Evolutionary conservation across 495 filamentous ascomycete species (phyloP).

Genomic region (Thozetella sp.): DNA sequence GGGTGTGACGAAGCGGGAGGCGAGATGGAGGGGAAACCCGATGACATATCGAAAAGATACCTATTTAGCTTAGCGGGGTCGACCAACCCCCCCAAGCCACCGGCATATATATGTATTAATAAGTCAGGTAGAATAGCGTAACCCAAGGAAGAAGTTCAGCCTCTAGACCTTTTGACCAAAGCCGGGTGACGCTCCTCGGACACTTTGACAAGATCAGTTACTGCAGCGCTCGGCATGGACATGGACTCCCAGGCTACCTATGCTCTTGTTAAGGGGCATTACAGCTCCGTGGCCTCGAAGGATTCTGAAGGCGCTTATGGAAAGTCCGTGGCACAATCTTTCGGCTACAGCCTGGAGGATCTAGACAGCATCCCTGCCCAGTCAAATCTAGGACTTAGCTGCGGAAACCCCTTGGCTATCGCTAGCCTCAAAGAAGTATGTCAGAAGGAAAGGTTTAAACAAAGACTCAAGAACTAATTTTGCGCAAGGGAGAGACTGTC

Average conservation of each 20-base stretch:
- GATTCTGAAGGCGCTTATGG: conserved; percentile 28
- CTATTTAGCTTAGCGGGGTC: too few relatives aligned
- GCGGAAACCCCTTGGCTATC: conserved; percentile 64
- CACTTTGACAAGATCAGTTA: too few relatives aligned
- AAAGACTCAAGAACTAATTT: background rate
- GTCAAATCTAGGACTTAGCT: conserved; percentile 67
- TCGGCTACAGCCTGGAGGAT: conserved; percentile 61
- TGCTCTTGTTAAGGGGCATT: conserved; percentile 36
- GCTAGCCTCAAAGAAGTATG: conserved; percentile 51
- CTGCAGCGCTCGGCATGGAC: too few relatives aligned
- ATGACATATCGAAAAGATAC: too few relatives aligned
- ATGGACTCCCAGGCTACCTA: conserved; percentile 33
- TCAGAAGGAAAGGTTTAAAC: background rate
- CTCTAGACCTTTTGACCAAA: too few relatives aligned
- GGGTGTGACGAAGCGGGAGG: too few relatives aligned
- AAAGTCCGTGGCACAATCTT: conserved; percentile 52
- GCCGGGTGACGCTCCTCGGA: too few relatives aligned
- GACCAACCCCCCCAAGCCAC: too few relatives aligned
- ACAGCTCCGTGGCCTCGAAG: conserved; percentile 32
- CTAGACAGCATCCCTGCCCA: conserved; percentile 54
- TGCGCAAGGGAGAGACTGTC: conserved; percentile 58
- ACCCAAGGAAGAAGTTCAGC: too few relatives aligned
- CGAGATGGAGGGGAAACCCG: too few relatives aligned
- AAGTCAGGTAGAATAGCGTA: too few relatives aligned
- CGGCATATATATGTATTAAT: too few relatives aligned